Base-by-base conservation (phyloP, 441 rosid genomes). In the Pelargonium myrrhifolium region DNA sequence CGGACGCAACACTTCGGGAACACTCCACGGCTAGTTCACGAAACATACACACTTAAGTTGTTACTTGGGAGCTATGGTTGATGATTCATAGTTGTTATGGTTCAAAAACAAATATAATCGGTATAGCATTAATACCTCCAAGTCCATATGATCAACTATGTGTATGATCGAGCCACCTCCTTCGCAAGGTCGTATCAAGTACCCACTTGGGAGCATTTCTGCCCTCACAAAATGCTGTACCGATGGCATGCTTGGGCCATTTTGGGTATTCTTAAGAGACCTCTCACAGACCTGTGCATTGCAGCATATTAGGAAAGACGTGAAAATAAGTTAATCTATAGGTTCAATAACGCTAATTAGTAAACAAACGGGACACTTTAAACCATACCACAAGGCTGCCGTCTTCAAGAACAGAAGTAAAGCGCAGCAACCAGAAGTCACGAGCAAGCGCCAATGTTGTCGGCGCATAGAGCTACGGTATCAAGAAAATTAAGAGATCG, bases 101-200 rank as follows among this genome's bases (percentile, higher is more conserved):
- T n/a, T n/a, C n/a, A n/a, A n/a, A n/a, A n/a, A n/a, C n/a, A n/a
- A n/a, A n/a, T n/a, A 10, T 60, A 14, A 0, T 17, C 24, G 43
- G 18, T 22, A 24, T 1, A 31, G 9, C 24, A 73, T 28, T 31
- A 70, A 4, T 70, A 94, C 99, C 96, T 92, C 97, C 10, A 88
- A 92, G 80, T 92, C 86, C 62, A 95, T 81, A 71, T 95, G 98
- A 80, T 95, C 99, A 0, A 95, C 99, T 26, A 95, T 92, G 76
- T 92, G 99, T 62, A 95, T 90, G 71, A 94, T 92, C 7, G 99
- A 94, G 66, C 99, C 99, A 51, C 99, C 99, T 70, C 97, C 99
- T 8, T 94, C 98, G 74, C 99, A 92, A 2, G 98, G 96, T 17
- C 99, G 87, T 69, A 95, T 92, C 76, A 95, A 72, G 77, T 90